Evolutionary conservation across 78 protist species (phyloP).

Genomic region (Anaeramoeba flamelloides): DNA sequence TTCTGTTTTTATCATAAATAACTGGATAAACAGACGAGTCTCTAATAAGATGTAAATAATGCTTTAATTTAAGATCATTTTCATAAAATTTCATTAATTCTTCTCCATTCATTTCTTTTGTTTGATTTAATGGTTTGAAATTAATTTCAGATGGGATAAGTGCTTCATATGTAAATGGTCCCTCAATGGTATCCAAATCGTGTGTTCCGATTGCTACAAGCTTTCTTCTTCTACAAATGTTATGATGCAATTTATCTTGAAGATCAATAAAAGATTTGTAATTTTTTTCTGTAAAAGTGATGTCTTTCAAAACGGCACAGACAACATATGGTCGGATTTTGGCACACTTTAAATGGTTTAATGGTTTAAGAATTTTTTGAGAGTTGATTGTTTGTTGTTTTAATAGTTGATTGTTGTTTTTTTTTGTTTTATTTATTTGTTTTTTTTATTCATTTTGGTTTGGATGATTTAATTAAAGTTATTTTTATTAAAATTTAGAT

Average conservation of each 20-base stretch:
- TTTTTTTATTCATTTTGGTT: too few species aligned
- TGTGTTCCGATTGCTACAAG: conserved; percentile 99
- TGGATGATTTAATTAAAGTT: too few species aligned
- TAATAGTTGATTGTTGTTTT: too few species aligned
- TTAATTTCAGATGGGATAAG: conserved; percentile 62
- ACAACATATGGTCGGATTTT: conserved; percentile 78
- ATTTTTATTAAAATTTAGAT: too few species aligned
- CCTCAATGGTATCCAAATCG: conserved; percentile 82
- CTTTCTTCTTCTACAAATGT: conserved; percentile 57
- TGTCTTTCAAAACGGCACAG: conserved; percentile 75
- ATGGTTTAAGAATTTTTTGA: too few species aligned
- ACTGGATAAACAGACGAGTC: conserved; percentile 16
- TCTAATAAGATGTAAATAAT: conserved; percentile 41
- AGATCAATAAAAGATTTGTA: conserved; percentile 89
- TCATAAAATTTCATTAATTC: conserved; percentile 30
- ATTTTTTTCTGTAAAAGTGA: conserved; percentile 40
- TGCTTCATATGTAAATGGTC: conserved; percentile 73
- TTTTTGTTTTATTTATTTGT: too few species aligned
- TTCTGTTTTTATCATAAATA: neutral
- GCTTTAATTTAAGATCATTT: conserved; percentile 30
- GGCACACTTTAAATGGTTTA: too few species aligned
- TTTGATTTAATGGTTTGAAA: too few species aligned
- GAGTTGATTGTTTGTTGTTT: too few species aligned
- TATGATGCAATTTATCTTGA: conserved; percentile 90
- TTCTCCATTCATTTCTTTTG: conserved; percentile 16